phyloP scores from a whole-genome alignment of 2,329 filamentous ascomycete genomes.

The Trichothecium roseum region DNA sequence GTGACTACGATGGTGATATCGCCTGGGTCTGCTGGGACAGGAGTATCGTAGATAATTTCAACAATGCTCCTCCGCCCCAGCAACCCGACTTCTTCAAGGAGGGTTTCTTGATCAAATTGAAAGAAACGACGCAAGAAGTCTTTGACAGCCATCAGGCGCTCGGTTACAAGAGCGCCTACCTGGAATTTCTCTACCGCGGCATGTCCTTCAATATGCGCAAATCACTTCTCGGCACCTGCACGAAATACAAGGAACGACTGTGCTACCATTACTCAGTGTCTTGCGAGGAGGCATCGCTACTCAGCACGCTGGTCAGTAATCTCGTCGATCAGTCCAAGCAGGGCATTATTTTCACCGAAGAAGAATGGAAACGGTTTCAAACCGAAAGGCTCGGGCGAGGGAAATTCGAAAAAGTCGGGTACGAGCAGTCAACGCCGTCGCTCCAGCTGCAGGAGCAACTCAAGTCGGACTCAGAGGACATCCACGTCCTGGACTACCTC shows the following conservation, averaged over 20 bases:
- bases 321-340: constrained; percentile 51
- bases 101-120: constrained; percentile 38
- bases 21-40: constrained; percentile 70
- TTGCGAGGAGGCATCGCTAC: constrained; percentile 28
- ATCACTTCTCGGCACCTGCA: constrained; percentile 52
- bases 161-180: constrained; percentile 11
- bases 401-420: constrained; percentile 25
- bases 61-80: constrained; percentile 35
- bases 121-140: too few relatives aligned
- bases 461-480: constrained; percentile 8
- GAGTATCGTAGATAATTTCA: constrained; percentile 54
- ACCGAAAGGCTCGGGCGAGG: constrained; percentile 1
- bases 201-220: constrained; percentile 49
- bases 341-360: constrained; percentile 34
- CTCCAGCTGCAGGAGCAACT: constrained; percentile 4
- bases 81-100: constrained; percentile 30
- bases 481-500: constrained; percentile 53
- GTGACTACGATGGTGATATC: constrained; percentile 74
- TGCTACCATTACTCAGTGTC: constrained; percentile 48
- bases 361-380: constrained; percentile 29
- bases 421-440: constrained; percentile 27
- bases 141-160: too few relatives aligned
- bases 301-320: constrained; percentile 41
- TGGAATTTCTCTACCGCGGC: constrained; percentile 38
- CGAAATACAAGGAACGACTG: constrained; percentile 50